phyloP scores from a whole-genome alignment of 805 yeast species.

The Candida xiaguanensis region DNA sequence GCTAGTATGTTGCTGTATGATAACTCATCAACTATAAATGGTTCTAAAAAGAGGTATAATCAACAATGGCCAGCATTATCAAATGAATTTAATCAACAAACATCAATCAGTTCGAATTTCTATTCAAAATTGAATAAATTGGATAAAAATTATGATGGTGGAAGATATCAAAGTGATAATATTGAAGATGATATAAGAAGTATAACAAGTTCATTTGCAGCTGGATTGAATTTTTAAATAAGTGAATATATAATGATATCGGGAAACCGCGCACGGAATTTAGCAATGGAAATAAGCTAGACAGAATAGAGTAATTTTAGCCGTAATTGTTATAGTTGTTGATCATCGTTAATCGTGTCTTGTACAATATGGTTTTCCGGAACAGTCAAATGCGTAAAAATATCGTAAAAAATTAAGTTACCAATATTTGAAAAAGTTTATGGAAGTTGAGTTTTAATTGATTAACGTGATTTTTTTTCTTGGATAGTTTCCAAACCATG shows the following conservation, averaged over 20 bases:
- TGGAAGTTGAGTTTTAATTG: too few species aligned
- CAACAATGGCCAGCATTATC: constrained; percentile 26
- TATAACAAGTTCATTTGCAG: constrained; percentile 38
- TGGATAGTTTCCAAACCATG: too few species aligned
- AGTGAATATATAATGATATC: too few species aligned
- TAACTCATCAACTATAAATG: constrained; percentile 9
- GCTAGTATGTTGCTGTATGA: constrained; percentile 25
- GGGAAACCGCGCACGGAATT: too few species aligned
- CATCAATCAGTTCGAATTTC: constrained; percentile 28
- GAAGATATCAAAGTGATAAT: constrained; percentile 6
- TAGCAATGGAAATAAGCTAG: too few species aligned
- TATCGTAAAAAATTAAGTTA: background rate
- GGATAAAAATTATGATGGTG: constrained; percentile 11
- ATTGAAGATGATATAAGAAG: constrained; percentile 34
- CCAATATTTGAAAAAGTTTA: too few species aligned
- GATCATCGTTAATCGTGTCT: background rate
- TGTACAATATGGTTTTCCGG: too few species aligned
- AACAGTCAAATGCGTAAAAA: background rate
- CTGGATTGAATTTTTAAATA: constrained; percentile 22
- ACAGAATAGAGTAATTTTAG: background rate
- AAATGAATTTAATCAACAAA: constrained; percentile 7
- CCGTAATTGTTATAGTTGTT: too few species aligned
- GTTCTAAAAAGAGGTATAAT: background rate
- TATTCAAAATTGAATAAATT: constrained; percentile 24
- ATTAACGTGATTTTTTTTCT: too few species aligned